Conservation (phyloP, 2,329 filamentous ascomycete genomes). For the Cadophora luteo-olivacea region DNA sequence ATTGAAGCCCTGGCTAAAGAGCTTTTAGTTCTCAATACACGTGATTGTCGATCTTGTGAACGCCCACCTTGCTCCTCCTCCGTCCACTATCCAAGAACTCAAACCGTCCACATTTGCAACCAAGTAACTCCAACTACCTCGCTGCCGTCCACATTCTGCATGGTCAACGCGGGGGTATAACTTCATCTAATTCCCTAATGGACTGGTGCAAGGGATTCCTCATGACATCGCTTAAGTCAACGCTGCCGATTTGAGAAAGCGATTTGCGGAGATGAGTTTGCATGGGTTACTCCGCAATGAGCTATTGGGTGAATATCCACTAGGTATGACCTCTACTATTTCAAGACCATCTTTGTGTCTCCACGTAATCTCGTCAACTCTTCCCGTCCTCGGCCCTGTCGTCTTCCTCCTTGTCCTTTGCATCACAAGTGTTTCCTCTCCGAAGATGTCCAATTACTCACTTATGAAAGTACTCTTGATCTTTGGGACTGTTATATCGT, state of each 20-base stretch:
- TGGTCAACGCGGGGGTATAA: not conserved
- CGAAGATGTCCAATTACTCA: constrained; percentile 14
- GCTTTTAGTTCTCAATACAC: not conserved
- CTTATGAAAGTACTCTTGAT: constrained; percentile 15
- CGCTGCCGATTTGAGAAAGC: not conserved
- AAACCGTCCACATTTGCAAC: not conserved
- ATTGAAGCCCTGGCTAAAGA: too few relatives aligned
- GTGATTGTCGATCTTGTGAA: not conserved
- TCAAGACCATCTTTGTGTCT: not conserved
- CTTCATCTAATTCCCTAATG: not conserved
- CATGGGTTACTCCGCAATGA: constrained; percentile 2
- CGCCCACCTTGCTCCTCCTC: not conserved
- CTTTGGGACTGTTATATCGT: constrained; percentile 12
- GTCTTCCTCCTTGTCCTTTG: not conserved
- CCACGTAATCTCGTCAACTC: not conserved
- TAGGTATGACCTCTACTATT: not conserved
- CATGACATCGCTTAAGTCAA: not conserved
- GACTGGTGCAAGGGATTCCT: not conserved
- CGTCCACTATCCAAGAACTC: not conserved
- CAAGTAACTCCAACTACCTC: not conserved
- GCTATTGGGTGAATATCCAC: not conserved
- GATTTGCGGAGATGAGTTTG: not conserved
- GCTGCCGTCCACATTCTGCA: not conserved
- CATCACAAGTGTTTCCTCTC: not conserved
- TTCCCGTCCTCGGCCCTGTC: too few relatives aligned